Conservation (phyloP, 1,284 basidiomycete genomes). For the Peniophora sp. region DNA sequence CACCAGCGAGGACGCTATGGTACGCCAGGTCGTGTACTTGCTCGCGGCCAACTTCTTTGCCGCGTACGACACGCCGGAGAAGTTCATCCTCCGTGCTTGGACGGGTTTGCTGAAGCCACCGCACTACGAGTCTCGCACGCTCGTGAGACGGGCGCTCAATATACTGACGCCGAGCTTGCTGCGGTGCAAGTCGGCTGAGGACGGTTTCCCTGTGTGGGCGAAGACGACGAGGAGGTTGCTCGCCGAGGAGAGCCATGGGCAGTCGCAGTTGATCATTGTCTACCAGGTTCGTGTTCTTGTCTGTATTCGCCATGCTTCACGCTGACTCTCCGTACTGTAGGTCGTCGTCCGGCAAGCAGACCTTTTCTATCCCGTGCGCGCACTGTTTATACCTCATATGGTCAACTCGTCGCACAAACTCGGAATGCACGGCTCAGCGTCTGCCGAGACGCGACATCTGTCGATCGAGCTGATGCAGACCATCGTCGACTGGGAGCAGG, state of each 20-base stretch:
- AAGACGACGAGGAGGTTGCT: constrained; percentile 82
- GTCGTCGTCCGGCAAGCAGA: constrained; percentile 89
- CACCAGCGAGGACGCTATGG: constrained; percentile 79
- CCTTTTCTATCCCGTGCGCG: constrained; percentile 90
- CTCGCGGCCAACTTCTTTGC: constrained; percentile 94
- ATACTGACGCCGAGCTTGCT: constrained; percentile 87
- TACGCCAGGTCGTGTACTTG: constrained; percentile 92
- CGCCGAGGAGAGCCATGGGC: constrained; percentile 81
- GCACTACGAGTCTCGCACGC: constrained; percentile 72
- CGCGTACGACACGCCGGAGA: constrained; percentile 84
- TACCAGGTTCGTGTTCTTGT: constrained; percentile 47
- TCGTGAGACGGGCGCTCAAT: constrained; percentile 85
- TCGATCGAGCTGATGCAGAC: constrained; percentile 83
- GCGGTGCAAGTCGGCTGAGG: constrained; percentile 44
- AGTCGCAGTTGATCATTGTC: constrained; percentile 81
- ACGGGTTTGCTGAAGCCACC: constrained; percentile 83
- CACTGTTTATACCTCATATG: constrained; percentile 94
- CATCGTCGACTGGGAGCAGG: constrained; percentile 84
- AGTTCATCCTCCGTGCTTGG: constrained; percentile 95
- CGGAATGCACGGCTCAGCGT: constrained; percentile 70
- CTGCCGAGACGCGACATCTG: constrained; percentile 74
- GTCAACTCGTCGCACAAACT: constrained; percentile 86
- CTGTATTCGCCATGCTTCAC: neutral
- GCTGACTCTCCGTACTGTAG: neutral
- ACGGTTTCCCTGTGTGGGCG: constrained; percentile 81